Evolutionary conservation across 805 yeast species (phyloP).

Genomic region (Nakazawaea pomicola): DNA sequence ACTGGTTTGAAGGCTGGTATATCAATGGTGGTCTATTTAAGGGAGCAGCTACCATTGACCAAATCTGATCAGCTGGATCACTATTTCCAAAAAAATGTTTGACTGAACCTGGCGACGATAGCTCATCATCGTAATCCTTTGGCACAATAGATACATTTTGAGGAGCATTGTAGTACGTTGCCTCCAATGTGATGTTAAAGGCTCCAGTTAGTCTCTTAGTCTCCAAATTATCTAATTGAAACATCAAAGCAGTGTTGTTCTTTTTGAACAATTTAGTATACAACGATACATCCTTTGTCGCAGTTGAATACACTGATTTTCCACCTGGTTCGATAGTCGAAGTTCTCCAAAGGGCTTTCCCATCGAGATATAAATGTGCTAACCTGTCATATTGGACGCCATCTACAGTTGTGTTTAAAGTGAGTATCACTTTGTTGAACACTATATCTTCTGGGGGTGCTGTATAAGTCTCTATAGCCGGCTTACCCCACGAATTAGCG

Average conservation of each 20-base stretch:
- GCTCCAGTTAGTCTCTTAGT: conserved; percentile 53
- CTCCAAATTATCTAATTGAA: conserved; percentile 63
- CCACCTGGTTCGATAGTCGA: conserved; percentile 79
- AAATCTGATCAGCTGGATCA: conserved; percentile 34
- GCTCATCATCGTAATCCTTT: conserved; percentile 16
- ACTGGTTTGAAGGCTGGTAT: conserved; percentile 37
- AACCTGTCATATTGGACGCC: conserved; percentile 66
- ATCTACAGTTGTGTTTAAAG: conserved; percentile 44
- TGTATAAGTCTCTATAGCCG: conserved; percentile 34
- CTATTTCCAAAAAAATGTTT: conserved; percentile 23
- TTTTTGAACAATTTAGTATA: conserved; percentile 45
- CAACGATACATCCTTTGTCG: conserved; percentile 60
- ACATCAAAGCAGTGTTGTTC: conserved; percentile 35
- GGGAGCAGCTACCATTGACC: conserved; percentile 29
- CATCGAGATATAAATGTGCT: conserved; percentile 57
- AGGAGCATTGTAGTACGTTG: conserved; percentile 40
- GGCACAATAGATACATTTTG: conserved; percentile 14
- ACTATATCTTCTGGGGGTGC: conserved; percentile 39
- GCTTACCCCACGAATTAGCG: conserved; percentile 58
- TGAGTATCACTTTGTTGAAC: conserved; percentile 50
- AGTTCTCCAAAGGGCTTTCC: conserved; percentile 74
- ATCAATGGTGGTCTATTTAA: conserved; percentile 36
- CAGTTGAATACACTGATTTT: conserved; percentile 37
- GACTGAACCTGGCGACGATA: conserved; percentile 16
- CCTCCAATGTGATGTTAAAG: conserved; percentile 48